Base-by-base conservation (phyloP, 345 rosid species). In the Theobroma cacao region DNA sequence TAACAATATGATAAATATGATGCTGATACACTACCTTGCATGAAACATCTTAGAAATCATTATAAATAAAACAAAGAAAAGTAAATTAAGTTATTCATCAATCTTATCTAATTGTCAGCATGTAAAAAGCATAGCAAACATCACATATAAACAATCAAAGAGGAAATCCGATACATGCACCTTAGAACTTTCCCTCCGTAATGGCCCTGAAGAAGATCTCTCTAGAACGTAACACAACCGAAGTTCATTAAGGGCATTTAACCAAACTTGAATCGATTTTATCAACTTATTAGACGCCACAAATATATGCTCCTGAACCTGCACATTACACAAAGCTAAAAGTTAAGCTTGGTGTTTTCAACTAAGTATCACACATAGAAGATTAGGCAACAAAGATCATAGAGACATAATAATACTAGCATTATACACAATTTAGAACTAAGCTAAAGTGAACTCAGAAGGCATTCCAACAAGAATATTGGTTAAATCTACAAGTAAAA, bases 221-320 rank as follows among this genome's bases (percentile, higher is more conserved):
- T 89, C 94, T 79, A 83, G 82, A 78, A 90, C 91, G 84, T 90
- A 82, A 76, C 89, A 90, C 75, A 85, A 76, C 34, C 98, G 94
- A 83, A 95, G 97, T 82, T 93, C 96, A 86, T 95, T 93, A 71
- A 95, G 93, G 75, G 85, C 89, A 83, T 85, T 87, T 85, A 95
- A 74, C 82, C 94, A 85, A 76, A 95, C 85, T 90, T 91, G 99
- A 80, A 92, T 92, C 64, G 99, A 95, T 81, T 93, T 95, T 78
- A 88, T 88, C 84, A 89, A 83, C 83, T 82, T 84, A 85, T 95
- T 95, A 17, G 92, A 87, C 68, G 88, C 90, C 7, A 82, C 78
- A 79, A 95, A 90, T 87, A 95, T 86, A 84, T 89, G 88, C 63
- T 87, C 81, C 90, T 90, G 86, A 72, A 90, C 95, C 99, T 95